Conservation (phyloP, 1,284 basidiomycete genomes). For the Pisolithus thermaeus region DNA sequence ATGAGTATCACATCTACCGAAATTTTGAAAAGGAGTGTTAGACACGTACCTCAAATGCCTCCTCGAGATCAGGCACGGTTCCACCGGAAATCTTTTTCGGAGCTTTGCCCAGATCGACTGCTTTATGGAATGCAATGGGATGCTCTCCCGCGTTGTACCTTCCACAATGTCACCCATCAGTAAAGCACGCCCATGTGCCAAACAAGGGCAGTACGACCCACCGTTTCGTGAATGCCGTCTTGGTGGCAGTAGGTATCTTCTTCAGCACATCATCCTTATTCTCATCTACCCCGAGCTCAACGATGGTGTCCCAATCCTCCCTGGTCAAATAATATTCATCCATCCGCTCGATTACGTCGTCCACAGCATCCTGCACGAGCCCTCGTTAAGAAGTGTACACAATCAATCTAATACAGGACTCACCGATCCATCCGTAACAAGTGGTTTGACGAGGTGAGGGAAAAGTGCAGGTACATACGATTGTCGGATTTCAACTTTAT, state of each 20-base stretch:
- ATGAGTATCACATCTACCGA: background rate
- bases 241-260: constrained; percentile 78
- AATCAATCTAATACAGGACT: constrained; percentile 22
- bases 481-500: constrained; percentile 85
- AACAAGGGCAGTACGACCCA: constrained; percentile 26
- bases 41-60: constrained; percentile 60
- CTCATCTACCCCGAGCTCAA: constrained; percentile 88
- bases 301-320: constrained; percentile 94
- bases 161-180: background rate
- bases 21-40: too few relatives aligned
- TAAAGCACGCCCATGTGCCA: constrained; percentile 1
- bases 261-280: constrained; percentile 78
- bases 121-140: constrained; percentile 89
- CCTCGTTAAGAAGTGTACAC: constrained; percentile 3
- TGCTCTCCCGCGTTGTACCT: constrained; percentile 87
- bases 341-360: constrained; percentile 82
- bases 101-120: constrained; percentile 66
- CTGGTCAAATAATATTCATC: constrained; percentile 91
- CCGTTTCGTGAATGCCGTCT: constrained; percentile 84
- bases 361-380: constrained; percentile 63
- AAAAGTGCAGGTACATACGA: constrained; percentile 86
- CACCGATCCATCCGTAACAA: constrained; percentile 67
- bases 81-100: constrained; percentile 75
- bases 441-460: constrained; percentile 73
- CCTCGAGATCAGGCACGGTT: constrained; percentile 82